Percentiles rank a stretch among this genome's conserved stretches.
Conservation (phyloP, 73 alveolate genomes). For the Paramecium primaurelia region DNA sequence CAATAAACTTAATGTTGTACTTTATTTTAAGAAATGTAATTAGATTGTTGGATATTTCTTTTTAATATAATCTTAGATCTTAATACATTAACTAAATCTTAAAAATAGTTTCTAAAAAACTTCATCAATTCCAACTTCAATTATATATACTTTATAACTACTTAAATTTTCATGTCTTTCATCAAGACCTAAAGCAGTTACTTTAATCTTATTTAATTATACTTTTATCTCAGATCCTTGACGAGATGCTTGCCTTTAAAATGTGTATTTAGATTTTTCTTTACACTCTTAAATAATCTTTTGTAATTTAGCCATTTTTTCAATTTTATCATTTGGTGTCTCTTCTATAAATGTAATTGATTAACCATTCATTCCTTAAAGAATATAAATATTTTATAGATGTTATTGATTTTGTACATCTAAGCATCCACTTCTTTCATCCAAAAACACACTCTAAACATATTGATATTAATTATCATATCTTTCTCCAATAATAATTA, state of each 20-base stretch:
- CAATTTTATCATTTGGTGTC: neutral
- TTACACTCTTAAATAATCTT: neutral
- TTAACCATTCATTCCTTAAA: neutral
- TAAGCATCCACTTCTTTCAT: slow-evolving; percentile 17
- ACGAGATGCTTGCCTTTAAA: neutral
- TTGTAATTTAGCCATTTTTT: neutral
- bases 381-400: neutral
- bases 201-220: neutral
- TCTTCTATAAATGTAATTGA: slow-evolving; percentile 22
- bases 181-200: neutral
- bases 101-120: slow-evolving; percentile 13
- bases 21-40: neutral
- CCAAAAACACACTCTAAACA: neutral
- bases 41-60: neutral
- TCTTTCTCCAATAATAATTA: neutral
- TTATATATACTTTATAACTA: slow-evolving; percentile 2
- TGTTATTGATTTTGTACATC: neutral
- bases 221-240: neutral
- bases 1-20: neutral
- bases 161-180: neutral
- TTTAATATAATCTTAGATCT: neutral
- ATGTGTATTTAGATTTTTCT: neutral
- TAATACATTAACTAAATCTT: slow-evolving; percentile 22
- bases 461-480: neutral
- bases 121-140: neutral